Conservation (phyloP, 1,139 yeast species). For the Williopsis jadinii region DNA sequence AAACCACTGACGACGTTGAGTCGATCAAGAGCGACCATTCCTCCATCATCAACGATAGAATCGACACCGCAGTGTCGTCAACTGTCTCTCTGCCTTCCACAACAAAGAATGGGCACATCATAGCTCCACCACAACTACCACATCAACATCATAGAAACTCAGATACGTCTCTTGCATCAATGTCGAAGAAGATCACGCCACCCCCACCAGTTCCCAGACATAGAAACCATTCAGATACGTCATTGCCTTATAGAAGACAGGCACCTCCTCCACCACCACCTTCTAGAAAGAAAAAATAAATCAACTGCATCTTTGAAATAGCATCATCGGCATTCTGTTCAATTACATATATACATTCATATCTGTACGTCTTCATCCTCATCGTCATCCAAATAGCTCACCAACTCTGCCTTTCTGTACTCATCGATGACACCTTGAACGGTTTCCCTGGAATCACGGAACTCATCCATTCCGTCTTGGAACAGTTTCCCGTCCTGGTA, state of each 20-base stretch:
- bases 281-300: too few species aligned
- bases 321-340: too few species aligned
- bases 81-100: too few species aligned
- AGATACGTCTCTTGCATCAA: slow-evolving; percentile 28
- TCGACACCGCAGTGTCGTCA: too few species aligned
- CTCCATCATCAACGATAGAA: not conserved
- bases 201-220: slow-evolving; percentile 19
- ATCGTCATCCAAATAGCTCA: slow-evolving; percentile 39
- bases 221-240: not conserved
- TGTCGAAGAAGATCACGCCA: slow-evolving; percentile 26
- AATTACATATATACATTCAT: not conserved
- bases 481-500: slow-evolving; percentile 53
- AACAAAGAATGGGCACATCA: not conserved
- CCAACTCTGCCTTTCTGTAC: slow-evolving; percentile 54
- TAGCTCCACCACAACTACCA: not conserved
- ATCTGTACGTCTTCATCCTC: slow-evolving; percentile 23
- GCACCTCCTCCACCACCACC: not conserved
- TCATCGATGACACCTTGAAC: slow-evolving; percentile 66
- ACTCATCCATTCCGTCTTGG: slow-evolving; percentile 66
- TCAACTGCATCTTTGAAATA: too few species aligned
- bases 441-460: slow-evolving; percentile 70
- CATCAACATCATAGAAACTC: slow-evolving; percentile 13
- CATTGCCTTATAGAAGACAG: not conserved
- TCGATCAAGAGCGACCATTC: not conserved
- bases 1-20: not conserved